These are phyloP conservation scores for Schwanniomyces pseudopolymorphus DNA, from an alignment of 805 yeast species.

Conservation along the genomic window DNA sequence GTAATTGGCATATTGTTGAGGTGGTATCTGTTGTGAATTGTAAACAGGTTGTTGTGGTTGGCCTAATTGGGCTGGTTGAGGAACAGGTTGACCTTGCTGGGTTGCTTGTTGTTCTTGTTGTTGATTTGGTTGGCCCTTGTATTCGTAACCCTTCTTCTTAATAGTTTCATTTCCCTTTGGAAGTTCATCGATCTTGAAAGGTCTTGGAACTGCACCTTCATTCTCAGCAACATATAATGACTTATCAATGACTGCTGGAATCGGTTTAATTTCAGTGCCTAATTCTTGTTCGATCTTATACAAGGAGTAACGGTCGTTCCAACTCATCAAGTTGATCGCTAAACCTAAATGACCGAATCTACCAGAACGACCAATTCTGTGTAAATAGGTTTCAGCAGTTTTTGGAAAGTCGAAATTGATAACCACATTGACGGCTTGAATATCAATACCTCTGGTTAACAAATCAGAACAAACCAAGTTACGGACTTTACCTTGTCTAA, in stretches of 20 bases:
- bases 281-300: conserved; percentile 96
- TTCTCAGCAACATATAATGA: conserved; percentile 85
- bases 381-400: conserved; percentile 95
- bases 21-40: conserved; percentile 8
- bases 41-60: conserved; percentile 8
- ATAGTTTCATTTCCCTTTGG: conserved; percentile 44
- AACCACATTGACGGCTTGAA: conserved; percentile 97
- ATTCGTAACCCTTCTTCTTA: conserved; percentile 36
- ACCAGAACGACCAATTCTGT: conserved; percentile 98
- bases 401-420: conserved; percentile 98
- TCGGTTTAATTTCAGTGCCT: conserved; percentile 96
- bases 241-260: conserved; percentile 90
- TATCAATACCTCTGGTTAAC: conserved; percentile 97
- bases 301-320: conserved; percentile 93
- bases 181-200: conserved; percentile 72
- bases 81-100: conserved; percentile 9
- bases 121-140: conserved; percentile 46
- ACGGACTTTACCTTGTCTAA: conserved; percentile 96
- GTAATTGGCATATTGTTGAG: conserved; percentile 20
- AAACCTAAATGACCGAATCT: conserved; percentile 98
- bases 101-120: conserved; percentile 6
- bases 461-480: conserved; percentile 96
- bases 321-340: conserved; percentile 93
- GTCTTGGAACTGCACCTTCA: conserved; percentile 75
- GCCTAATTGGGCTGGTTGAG: conserved; percentile 17